These are phyloP conservation scores for Pichia terricola DNA, from an alignment of 1,139 yeast species.

Conservation along the genomic window DNA sequence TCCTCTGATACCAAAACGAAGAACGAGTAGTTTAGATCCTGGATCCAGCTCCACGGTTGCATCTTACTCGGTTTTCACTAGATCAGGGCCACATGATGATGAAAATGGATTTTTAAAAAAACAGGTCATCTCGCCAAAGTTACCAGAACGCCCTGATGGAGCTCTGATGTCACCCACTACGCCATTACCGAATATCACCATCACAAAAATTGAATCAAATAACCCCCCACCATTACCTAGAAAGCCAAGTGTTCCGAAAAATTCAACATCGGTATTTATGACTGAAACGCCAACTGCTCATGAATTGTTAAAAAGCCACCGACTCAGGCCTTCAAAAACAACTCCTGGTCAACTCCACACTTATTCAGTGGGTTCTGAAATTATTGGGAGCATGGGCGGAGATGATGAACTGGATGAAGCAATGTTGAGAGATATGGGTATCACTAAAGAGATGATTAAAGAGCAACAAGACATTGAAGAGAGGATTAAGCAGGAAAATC, in stretches of 20 bases:
- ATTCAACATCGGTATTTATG: too few species aligned
- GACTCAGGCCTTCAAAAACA: too few species aligned
- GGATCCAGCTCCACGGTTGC: constrained; percentile 5
- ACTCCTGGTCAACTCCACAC: too few species aligned
- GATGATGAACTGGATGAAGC: constrained; percentile 5
- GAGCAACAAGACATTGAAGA: constrained; percentile 9
- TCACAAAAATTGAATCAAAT: too few species aligned
- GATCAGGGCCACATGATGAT: background rate
- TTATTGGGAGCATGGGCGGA: too few species aligned
- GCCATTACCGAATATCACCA: too few species aligned
- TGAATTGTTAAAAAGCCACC: too few species aligned
- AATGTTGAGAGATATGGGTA: constrained; percentile 5
- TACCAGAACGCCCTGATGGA: background rate
- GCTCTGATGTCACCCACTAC: too few species aligned
- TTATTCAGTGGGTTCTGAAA: too few species aligned
- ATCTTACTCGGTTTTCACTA: background rate
- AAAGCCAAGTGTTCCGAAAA: too few species aligned
- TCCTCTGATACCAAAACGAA: constrained; percentile 1
- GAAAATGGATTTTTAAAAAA: background rate
- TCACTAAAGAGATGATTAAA: constrained; percentile 8
- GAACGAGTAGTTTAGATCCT: constrained; percentile 4
- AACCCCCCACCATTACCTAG: too few species aligned
- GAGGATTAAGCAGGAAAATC: constrained; percentile 4
- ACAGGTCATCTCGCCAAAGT: background rate
- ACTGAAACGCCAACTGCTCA: too few species aligned